Conservation (phyloP, 371 early-diverging fungal genomes). For the Dinochytrium kinnereticum region DNA sequence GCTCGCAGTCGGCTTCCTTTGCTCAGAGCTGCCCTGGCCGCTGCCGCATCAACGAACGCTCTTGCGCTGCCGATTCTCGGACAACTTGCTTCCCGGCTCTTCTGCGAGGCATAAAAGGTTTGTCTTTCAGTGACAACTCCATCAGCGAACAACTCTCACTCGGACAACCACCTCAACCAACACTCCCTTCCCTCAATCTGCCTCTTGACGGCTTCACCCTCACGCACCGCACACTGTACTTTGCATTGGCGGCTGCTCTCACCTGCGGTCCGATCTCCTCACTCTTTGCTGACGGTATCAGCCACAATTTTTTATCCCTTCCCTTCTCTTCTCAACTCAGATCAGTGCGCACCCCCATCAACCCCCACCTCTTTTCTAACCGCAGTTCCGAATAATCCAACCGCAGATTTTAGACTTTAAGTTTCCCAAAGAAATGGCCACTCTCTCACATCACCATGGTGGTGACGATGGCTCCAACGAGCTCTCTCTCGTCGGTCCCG, state of each 20-base stretch:
- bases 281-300: too few relatives aligned
- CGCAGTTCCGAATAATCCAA: neutral
- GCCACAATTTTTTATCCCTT: constrained; percentile 5
- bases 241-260: too few relatives aligned
- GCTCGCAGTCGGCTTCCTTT: too few relatives aligned
- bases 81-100: too few relatives aligned
- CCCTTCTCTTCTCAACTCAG: neutral
- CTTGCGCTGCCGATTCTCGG: too few relatives aligned
- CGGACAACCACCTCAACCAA: neutral
- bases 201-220: neutral
- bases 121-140: neutral
- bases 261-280: too few relatives aligned
- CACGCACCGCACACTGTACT: neutral
- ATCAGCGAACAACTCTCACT: neutral
- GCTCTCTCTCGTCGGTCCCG: constrained; percentile 7
- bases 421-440: neutral
- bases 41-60: too few relatives aligned
- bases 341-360: neutral
- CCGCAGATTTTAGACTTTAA: too few relatives aligned
- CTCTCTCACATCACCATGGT: neutral
- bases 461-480: neutral
- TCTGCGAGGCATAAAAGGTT: too few relatives aligned
- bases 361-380: neutral
- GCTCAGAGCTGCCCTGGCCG: too few relatives aligned
- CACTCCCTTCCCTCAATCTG: neutral